phyloP scores from a whole-genome alignment of 2,329 filamentous ascomycete genomes.

The Fusarium secorum region DNA sequence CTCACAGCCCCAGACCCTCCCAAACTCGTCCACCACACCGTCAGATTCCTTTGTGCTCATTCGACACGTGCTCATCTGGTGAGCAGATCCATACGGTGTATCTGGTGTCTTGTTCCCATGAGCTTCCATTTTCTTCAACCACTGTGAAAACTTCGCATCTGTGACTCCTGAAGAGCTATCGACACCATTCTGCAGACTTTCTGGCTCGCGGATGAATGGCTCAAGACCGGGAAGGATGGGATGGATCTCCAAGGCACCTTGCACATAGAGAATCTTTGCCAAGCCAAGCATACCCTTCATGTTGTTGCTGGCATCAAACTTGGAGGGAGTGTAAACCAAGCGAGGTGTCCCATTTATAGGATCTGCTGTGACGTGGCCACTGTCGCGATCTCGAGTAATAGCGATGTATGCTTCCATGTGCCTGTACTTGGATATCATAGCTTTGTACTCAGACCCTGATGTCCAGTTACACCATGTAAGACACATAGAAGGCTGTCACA shows the following conservation, averaged over 20 bases:
- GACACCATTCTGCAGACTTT: neutral
- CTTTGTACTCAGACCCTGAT: neutral
- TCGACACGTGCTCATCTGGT: neutral
- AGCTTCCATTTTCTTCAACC: neutral
- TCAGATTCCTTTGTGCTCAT: neutral
- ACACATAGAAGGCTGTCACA: neutral
- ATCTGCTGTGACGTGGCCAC: neutral
- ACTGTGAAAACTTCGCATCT: neutral
- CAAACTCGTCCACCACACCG: neutral
- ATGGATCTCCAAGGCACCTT: neutral
- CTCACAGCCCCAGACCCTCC: neutral
- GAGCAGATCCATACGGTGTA: neutral
- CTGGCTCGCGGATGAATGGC: neutral
- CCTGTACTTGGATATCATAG: neutral
- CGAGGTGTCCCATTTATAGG: neutral
- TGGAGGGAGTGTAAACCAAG: neutral
- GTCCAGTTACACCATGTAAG: neutral
- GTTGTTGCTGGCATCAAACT: neutral
- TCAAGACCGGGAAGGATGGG: neutral
- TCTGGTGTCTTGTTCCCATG: constrained; percentile 3
- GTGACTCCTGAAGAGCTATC: neutral
- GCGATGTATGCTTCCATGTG: neutral
- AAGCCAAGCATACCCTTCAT: neutral
- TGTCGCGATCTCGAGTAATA: neutral
- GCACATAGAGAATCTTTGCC: neutral